A percentile compares a stretch with the other conserved stretches of the same genome.
Evolutionary conservation across 2,329 filamentous ascomycete genomes (phyloP).

Genomic region (Nemania sp.): DNA sequence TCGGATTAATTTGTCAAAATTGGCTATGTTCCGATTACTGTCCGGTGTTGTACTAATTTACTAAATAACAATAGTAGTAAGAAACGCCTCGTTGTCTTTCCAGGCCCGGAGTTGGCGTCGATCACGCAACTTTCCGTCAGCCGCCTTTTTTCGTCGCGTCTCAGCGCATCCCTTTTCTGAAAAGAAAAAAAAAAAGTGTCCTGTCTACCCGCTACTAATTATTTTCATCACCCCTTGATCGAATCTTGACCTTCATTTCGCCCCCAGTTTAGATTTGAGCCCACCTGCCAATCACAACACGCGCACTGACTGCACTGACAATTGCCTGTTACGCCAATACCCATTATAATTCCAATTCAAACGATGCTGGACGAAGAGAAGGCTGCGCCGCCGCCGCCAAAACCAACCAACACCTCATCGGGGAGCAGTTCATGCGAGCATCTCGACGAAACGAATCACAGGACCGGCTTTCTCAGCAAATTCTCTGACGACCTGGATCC

Average conservation of each 20-base stretch:
- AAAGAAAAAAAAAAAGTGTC: background rate
- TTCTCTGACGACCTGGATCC: slow-evolving; percentile 32
- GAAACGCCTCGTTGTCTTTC: background rate
- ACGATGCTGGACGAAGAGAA: slow-evolving; percentile 35
- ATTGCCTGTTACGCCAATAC: too few relatives aligned
- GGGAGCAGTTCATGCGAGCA: slow-evolving; percentile 24
- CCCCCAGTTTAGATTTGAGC: background rate
- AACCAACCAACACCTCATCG: slow-evolving; percentile 2
- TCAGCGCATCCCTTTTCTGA: slow-evolving; percentile 10
- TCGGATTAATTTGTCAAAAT: slow-evolving; percentile 12
- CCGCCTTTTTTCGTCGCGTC: slow-evolving; percentile 20
- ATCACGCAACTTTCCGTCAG: slow-evolving; percentile 25
- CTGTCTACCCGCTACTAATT: background rate
- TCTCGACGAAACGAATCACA: background rate
- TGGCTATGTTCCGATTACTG: background rate
- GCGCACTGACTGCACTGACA: background rate
- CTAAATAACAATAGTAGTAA: slow-evolving; percentile 8
- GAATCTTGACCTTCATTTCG: background rate
- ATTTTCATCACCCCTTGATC: background rate
- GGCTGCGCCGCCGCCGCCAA: background rate
- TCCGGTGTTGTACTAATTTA: background rate
- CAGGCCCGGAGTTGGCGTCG: slow-evolving; percentile 11
- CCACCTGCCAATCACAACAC: background rate
- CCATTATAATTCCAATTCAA: background rate
- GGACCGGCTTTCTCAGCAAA: slow-evolving; percentile 12